Evolutionary conservation across 2,329 filamentous ascomycete genomes (phyloP).

Genomic region (Parafenestella ontariensis): DNA sequence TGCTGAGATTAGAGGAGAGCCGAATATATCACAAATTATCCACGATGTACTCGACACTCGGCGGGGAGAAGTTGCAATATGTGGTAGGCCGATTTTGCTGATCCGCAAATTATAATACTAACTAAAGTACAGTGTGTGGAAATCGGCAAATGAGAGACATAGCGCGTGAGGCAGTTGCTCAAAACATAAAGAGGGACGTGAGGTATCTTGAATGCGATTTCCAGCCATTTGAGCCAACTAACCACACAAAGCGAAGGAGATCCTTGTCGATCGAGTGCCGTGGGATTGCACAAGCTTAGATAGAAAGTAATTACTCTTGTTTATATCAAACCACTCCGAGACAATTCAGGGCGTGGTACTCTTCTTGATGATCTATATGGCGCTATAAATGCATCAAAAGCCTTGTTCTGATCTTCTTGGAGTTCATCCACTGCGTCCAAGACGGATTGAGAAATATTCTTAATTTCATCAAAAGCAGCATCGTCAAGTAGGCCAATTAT

Average conservation of each 20-base stretch:
- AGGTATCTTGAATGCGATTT: conserved; percentile 19
- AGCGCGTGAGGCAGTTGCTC: conserved; percentile 4
- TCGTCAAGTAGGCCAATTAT: conserved; percentile 15
- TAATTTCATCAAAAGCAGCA: conserved; percentile 12
- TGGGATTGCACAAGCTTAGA: background rate
- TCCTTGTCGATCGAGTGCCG: conserved; percentile 8
- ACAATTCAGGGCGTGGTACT: conserved; percentile 2
- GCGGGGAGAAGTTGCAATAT: conserved; percentile 17
- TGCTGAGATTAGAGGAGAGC: conserved; percentile 12
- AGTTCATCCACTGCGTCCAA: conserved; percentile 8
- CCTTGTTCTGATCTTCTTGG: conserved; percentile 2
- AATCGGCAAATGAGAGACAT: conserved; percentile 10
- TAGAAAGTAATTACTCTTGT: too few species aligned
- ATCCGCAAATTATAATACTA: too few species aligned
- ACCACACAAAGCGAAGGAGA: background rate
- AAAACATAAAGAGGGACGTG: conserved; percentile 11
- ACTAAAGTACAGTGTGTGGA: conserved; percentile 17
- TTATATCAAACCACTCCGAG: conserved; percentile 7
- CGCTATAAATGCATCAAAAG: conserved; percentile 16
- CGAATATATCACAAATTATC: conserved; percentile 16
- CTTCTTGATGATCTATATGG: conserved; percentile 12
- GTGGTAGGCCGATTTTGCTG: too few species aligned
- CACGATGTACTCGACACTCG: conserved; percentile 10
- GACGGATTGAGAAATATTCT: conserved; percentile 8
- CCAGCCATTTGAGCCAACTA: conserved; percentile 9